A percentile compares a stretch with the other conserved stretches of the same genome.
Evolutionary conservation across 495 filamentous ascomycete species (phyloP).

Genomic region (Penicillium cosmopolitanum): DNA sequence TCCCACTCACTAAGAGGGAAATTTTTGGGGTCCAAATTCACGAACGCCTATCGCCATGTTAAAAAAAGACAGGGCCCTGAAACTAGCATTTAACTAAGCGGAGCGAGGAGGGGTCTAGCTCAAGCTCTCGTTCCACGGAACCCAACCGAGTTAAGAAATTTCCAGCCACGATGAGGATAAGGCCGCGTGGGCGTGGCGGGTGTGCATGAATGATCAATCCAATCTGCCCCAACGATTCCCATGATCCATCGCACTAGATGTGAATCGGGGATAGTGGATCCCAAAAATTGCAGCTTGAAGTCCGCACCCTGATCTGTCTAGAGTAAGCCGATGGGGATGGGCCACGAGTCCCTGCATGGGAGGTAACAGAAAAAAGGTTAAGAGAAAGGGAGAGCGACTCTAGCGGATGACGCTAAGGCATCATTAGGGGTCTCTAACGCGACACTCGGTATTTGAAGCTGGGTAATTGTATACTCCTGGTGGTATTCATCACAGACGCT

Average conservation of each 20-base stretch:
- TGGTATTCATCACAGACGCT: constrained; percentile 5
- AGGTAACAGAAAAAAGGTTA: not conserved
- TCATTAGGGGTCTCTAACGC: not conserved
- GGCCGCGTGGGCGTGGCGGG: constrained; percentile 7
- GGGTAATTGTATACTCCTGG: not conserved
- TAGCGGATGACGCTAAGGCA: not conserved
- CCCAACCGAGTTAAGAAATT: constrained; percentile 1
- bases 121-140: not conserved
- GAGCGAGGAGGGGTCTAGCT: not conserved
- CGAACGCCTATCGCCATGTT: not conserved
- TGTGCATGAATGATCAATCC: not conserved
- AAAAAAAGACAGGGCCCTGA: not conserved
- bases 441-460: not conserved
- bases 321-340: constrained; percentile 17
- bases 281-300: constrained; percentile 2
- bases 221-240: constrained; percentile 2
- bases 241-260: constrained; percentile 24
- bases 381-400: not conserved
- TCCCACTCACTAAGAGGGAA: not conserved
- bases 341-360: constrained; percentile 33
- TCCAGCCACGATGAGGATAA: constrained; percentile 3
- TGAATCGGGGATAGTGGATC: constrained; percentile 8
- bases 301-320: constrained; percentile 12
- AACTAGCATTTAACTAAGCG: not conserved
- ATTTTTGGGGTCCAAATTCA: not conserved